phyloP scores from a whole-genome alignment of 2,329 filamentous ascomycete genomes.

The Cercospora citrullina region DNA sequence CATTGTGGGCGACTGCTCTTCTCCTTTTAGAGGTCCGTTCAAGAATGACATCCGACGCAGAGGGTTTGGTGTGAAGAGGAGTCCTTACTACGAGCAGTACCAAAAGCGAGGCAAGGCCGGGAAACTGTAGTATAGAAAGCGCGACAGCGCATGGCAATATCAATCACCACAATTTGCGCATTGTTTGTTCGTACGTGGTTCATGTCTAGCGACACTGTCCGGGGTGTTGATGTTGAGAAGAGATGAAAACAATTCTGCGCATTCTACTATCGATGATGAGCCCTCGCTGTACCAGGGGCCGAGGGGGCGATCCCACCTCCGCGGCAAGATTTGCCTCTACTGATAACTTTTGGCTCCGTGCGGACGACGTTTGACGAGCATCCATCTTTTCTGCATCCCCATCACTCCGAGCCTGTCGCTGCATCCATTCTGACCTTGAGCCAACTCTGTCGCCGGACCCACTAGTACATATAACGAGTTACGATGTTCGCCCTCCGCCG shows the following conservation, averaged over 20 bases:
- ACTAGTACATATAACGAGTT: not conserved
- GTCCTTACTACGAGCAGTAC: not conserved
- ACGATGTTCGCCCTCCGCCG: conserved; percentile 60
- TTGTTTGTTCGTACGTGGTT: not conserved
- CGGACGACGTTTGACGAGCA: not conserved
- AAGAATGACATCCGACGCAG: not conserved
- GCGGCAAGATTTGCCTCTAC: conserved; percentile 3
- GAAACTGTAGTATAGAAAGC: conserved; percentile 2
- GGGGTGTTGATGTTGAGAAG: not conserved
- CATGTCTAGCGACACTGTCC: not conserved
- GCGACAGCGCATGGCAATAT: not conserved
- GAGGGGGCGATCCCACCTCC: conserved; percentile 1
- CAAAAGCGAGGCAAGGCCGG: not conserved
- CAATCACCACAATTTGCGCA: not conserved
- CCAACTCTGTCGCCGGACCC: not conserved
- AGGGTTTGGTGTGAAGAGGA: not conserved
- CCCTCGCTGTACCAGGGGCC: not conserved
- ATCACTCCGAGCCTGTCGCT: not conserved
- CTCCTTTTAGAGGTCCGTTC: not conserved
- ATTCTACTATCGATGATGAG: not conserved
- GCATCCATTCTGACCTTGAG: not conserved
- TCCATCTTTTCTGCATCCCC: not conserved
- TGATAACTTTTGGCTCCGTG: conserved; percentile 1
- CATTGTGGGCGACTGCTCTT: not conserved
- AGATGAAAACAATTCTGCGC: no score